Evolutionary conservation across 805 yeast species (phyloP).

Genomic region (Candida silvicultrix): DNA sequence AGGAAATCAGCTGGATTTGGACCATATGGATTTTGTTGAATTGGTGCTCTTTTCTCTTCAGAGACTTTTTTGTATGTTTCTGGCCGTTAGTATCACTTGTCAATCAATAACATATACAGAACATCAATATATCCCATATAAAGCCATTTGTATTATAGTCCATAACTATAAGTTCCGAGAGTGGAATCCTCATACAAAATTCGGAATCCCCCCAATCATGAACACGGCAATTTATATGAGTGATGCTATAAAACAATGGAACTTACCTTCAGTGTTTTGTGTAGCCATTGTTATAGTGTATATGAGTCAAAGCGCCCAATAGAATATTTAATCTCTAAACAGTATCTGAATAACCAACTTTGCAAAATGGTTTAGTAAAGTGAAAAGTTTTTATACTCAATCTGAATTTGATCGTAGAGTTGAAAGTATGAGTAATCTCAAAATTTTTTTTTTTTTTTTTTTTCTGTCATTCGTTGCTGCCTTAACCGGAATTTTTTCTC

Average conservation of each 20-base stretch:
- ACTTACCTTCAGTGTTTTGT: background rate
- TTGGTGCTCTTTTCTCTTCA: constrained; percentile 34
- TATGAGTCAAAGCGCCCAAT: background rate
- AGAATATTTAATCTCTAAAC: no score
- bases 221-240: background rate
- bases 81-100: background rate
- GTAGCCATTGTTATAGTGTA: background rate
- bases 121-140: no score
- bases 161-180: no score
- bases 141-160: no score
- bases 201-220: background rate
- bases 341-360: no score
- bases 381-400: background rate
- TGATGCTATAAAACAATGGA: no score
- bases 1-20: constrained; percentile 91
- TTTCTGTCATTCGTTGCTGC: background rate
- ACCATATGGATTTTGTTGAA: constrained; percentile 74
- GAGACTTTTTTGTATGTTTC: constrained; percentile 35
- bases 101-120: background rate
- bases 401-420: background rate
- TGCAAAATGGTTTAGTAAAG: no score
- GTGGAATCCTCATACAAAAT: no score
- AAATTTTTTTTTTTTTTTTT: background rate
- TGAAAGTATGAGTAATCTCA: background rate
- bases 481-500: background rate